A percentile compares a stretch with the other conserved stretches of the same genome.
These are phyloP conservation scores for Avena insularis DNA, from an alignment of 176 grass and related monocot species.

Conservation along the genomic window DNA sequence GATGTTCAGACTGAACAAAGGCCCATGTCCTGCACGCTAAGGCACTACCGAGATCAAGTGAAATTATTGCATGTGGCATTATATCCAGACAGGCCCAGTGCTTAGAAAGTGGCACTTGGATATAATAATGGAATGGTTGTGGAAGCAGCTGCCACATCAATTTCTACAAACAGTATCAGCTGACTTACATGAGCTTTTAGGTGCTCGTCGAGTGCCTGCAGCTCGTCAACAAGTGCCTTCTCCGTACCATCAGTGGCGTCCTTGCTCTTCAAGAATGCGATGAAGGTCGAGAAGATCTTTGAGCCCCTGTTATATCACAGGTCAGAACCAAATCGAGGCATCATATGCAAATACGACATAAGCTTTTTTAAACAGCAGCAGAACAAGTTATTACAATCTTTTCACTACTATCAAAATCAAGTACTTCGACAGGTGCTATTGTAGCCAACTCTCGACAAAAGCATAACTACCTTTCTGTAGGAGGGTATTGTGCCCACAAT, in stretches of 20 bases:
- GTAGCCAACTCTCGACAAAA: background rate
- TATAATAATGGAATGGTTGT: conserved; percentile 6
- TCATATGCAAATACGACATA: background rate
- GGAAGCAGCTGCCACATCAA: background rate
- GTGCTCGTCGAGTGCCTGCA: conserved; percentile 65
- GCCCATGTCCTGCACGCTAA: background rate
- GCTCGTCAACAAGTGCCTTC: conserved; percentile 64
- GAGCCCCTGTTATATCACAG: conserved; percentile 68
- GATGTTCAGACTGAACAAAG: conserved; percentile 15
- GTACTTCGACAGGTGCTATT: background rate
- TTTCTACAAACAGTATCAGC: background rate
- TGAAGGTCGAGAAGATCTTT: conserved; percentile 73
- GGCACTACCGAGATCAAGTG: background rate
- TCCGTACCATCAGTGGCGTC: conserved; percentile 76
- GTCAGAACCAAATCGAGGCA: background rate
- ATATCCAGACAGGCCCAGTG: conserved; percentile 30
- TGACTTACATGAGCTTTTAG: conserved; percentile 81
- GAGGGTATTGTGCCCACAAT: background rate
- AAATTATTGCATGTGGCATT: conserved; percentile 33
- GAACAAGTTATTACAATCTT: background rate
- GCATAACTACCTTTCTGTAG: background rate
- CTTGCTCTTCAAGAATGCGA: conserved; percentile 90
- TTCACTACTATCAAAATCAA: conserved; percentile 2
- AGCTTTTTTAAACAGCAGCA: background rate
- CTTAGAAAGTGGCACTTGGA: conserved; percentile 1